phyloP scores from a whole-genome alignment of 208 protist genomes.

The Leishmania tropica region DNA sequence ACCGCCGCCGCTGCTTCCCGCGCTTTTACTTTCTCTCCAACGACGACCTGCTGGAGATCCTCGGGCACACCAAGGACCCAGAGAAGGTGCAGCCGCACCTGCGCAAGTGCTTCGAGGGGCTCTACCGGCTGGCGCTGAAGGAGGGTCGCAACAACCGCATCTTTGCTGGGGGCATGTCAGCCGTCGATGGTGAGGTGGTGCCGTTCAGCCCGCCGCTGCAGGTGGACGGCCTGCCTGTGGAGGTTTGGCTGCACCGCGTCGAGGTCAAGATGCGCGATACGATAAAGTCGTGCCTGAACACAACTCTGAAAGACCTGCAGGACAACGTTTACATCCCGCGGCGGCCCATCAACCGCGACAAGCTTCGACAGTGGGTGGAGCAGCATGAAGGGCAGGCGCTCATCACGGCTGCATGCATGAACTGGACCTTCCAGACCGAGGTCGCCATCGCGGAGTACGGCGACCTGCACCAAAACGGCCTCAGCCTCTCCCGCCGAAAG shows the following conservation, averaged over 20 bases:
- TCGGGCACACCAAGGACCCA: conserved; percentile 97
- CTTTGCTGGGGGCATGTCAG: conserved; percentile 84
- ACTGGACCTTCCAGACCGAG: conserved; percentile 95
- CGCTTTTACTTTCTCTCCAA: conserved; percentile 99
- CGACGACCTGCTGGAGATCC: conserved; percentile 97
- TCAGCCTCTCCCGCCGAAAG: conserved; percentile 87
- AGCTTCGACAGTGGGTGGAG: conserved; percentile 89
- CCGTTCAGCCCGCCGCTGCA: conserved; percentile 85
- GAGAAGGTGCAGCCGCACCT: conserved; percentile 96
- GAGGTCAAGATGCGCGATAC: conserved; percentile 95
- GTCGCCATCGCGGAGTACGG: conserved; percentile 90
- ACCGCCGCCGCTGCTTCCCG: conserved; percentile 96
- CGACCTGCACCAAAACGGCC: conserved; percentile 76
- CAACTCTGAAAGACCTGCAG: conserved; percentile 80
- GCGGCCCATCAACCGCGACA: conserved; percentile 74
- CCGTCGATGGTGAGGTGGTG: conserved; percentile 95
- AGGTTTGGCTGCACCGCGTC: conserved; percentile 93
- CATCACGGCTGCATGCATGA: conserved; percentile 96
- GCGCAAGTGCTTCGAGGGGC: conserved; percentile 97
- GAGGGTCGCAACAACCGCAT: conserved; percentile 65
- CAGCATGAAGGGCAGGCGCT: conserved; percentile 94
- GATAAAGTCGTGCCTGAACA: conserved; percentile 84
- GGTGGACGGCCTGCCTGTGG: conserved; percentile 92
- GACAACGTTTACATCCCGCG: conserved; percentile 81
- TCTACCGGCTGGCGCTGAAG: conserved; percentile 91